Conservation (phyloP, 169 alveolate species). For the Eimeria nieschulzi region DNA sequence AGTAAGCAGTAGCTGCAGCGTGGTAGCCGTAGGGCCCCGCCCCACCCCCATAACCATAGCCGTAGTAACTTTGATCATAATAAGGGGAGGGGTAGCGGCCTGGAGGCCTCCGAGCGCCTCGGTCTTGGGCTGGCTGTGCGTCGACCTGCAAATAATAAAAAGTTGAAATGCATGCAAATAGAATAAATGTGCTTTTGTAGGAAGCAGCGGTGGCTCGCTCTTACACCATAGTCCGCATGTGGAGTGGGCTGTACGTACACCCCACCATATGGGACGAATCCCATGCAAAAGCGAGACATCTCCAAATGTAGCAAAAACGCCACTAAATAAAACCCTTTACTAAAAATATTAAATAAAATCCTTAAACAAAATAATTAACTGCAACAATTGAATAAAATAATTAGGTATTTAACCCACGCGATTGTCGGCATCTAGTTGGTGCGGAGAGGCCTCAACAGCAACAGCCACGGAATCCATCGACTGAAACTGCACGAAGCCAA, state of each 20-base stretch:
- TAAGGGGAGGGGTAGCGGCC: constrained; percentile 58
- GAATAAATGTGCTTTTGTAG: no score
- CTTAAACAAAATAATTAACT: no score
- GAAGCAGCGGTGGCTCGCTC: no score
- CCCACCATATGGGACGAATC: no score
- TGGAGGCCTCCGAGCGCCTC: constrained; percentile 63
- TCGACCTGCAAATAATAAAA: constrained; percentile 33
- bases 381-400: no score
- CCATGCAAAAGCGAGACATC: no score
- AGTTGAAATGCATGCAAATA: neutral
- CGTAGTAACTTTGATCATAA: constrained; percentile 54
- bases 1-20: constrained; percentile 62
- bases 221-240: no score
- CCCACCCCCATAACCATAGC: constrained; percentile 48
- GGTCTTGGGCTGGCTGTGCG: constrained; percentile 62
- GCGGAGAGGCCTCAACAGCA: constrained; percentile 66
- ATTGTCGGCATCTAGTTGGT: constrained; percentile 61
- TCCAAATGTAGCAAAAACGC: no score
- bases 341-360: no score
- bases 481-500: constrained; percentile 62
- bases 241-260: no score
- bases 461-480: constrained; percentile 62
- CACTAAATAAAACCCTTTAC: no score
- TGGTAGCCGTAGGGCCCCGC: constrained; percentile 64
- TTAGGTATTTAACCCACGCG: neutral